A percentile compares a stretch with the other conserved stretches of the same genome.
These are phyloP conservation scores for Saccharum officinarum DNA, from an alignment of 176 grass and related monocot species.

Conservation along the genomic window DNA sequence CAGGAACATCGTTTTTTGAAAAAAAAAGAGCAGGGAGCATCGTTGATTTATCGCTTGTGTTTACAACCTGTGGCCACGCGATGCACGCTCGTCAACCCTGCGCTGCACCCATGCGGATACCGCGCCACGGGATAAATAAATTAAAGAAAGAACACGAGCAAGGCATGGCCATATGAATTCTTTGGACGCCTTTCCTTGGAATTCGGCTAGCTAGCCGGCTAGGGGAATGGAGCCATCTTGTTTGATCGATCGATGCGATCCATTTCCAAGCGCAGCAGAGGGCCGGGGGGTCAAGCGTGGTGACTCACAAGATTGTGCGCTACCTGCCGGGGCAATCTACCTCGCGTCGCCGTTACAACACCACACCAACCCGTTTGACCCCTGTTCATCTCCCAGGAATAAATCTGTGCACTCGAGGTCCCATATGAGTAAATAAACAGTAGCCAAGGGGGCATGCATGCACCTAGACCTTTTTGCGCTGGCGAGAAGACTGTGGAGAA, in stretches of 20 bases:
- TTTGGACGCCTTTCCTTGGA: neutral
- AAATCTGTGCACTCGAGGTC: neutral
- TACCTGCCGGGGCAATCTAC: neutral
- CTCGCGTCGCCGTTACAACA: constrained; percentile 13
- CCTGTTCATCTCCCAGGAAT: neutral
- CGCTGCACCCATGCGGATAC: constrained; percentile 18
- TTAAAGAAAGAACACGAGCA: constrained; percentile 20
- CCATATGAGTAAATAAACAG: neutral
- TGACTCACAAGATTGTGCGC: constrained; percentile 22
- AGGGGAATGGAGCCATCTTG: neutral
- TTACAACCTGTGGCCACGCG: neutral
- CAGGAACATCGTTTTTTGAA: neutral
- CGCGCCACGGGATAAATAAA: constrained; percentile 11
- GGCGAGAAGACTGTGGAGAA: neutral
- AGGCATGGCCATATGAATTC: constrained; percentile 22
- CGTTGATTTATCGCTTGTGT: neutral
- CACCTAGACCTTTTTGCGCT: constrained; percentile 6
- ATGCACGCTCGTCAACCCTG: constrained; percentile 15
- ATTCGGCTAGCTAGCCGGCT: neutral
- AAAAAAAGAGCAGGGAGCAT: neutral
- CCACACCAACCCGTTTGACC: constrained; percentile 38
- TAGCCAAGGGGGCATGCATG: neutral
- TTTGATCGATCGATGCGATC: neutral
- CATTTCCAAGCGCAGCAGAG: neutral
- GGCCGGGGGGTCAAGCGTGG: too few relatives aligned